Evolutionary conservation across 2,329 filamentous ascomycete species (phyloP).

Genomic region (Nannizziopsis arthrosporioides): DNA sequence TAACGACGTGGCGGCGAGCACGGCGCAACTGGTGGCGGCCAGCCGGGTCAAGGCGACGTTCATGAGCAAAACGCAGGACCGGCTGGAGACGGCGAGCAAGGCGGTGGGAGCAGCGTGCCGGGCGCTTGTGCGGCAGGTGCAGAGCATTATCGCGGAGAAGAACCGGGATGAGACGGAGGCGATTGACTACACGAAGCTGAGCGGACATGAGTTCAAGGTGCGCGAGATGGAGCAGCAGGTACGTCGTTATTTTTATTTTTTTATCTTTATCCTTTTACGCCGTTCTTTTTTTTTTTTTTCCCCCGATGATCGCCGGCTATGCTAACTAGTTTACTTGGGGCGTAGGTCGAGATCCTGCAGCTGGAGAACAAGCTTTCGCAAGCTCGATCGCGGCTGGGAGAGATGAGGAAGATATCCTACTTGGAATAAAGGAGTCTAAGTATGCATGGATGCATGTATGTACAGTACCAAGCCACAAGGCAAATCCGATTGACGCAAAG

Average conservation of each 20-base stretch:
- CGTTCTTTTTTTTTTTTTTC: neutral
- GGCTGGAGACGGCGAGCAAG: slow-evolving; percentile 80
- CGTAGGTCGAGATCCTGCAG: slow-evolving; percentile 87
- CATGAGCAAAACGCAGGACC: slow-evolving; percentile 94
- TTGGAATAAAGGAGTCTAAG: slow-evolving; percentile 70
- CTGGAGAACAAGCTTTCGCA: slow-evolving; percentile 74
- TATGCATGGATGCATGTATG: too few species aligned
- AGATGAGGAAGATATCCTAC: slow-evolving; percentile 97
- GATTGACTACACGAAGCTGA: slow-evolving; percentile 79
- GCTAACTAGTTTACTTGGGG: too few species aligned
- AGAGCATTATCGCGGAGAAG: slow-evolving; percentile 82
- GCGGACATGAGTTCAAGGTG: slow-evolving; percentile 94
- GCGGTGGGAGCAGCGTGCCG: slow-evolving; percentile 84
- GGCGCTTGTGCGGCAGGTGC: slow-evolving; percentile 79
- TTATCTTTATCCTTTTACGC: neutral
- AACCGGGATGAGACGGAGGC: slow-evolving; percentile 64
- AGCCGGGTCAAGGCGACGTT: slow-evolving; percentile 94
- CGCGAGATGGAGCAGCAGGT: slow-evolving; percentile 99
- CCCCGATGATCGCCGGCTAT: too few species aligned
- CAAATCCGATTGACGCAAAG: too few species aligned
- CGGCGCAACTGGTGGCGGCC: slow-evolving; percentile 89
- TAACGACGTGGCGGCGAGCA: slow-evolving; percentile 92
- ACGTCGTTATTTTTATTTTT: slow-evolving; percentile 27
- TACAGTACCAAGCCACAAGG: too few species aligned
- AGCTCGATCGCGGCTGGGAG: slow-evolving; percentile 72